A percentile compares a stretch with the other conserved stretches of the same genome.
phyloP scores from a whole-genome alignment of 2,329 filamentous ascomycete species.

The Arthrobotrys musiformis region DNA sequence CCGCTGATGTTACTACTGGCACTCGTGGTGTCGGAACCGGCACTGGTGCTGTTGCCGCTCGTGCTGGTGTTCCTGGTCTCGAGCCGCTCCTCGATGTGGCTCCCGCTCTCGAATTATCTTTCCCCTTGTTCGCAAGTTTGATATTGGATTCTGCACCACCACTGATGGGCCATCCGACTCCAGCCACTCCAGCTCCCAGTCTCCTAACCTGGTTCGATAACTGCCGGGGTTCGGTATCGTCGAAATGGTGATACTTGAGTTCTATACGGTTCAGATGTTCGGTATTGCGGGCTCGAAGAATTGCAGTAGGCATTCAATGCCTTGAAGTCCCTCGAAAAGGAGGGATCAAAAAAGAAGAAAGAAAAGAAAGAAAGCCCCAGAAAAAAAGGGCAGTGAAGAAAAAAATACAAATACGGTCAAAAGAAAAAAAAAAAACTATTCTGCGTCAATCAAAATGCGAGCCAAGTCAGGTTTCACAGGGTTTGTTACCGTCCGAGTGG shows the following conservation, averaged over 20 bases:
- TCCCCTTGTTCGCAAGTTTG: constrained; percentile 21
- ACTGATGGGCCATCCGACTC: constrained; percentile 31
- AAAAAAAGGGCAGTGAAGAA: constrained; percentile 8
- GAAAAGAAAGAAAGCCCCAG: constrained; percentile 12
- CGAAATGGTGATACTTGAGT: constrained; percentile 44
- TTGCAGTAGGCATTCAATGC: constrained; percentile 54
- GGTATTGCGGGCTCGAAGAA: constrained; percentile 36
- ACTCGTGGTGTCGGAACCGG: neutral
- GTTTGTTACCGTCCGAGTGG: constrained; percentile 46
- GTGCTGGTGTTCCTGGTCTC: constrained; percentile 3
- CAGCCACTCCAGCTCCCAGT: constrained; percentile 43
- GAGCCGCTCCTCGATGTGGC: constrained; percentile 10
- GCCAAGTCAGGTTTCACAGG: constrained; percentile 51
- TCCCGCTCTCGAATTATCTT: neutral
- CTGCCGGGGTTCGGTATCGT: constrained; percentile 18
- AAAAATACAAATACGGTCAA: constrained; percentile 21
- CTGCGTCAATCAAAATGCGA: constrained; percentile 51
- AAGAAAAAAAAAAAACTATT: constrained; percentile 41
- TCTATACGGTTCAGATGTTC: constrained; percentile 34
- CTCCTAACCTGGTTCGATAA: constrained; percentile 32
- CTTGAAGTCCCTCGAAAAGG: constrained; percentile 33
- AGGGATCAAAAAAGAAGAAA: constrained; percentile 33
- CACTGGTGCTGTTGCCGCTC: neutral
- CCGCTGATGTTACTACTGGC: too few species aligned
- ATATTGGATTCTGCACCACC: constrained; percentile 16